Base-by-base conservation (phyloP, 257 asterid genomes). In the Przewalskia tangutica region DNA sequence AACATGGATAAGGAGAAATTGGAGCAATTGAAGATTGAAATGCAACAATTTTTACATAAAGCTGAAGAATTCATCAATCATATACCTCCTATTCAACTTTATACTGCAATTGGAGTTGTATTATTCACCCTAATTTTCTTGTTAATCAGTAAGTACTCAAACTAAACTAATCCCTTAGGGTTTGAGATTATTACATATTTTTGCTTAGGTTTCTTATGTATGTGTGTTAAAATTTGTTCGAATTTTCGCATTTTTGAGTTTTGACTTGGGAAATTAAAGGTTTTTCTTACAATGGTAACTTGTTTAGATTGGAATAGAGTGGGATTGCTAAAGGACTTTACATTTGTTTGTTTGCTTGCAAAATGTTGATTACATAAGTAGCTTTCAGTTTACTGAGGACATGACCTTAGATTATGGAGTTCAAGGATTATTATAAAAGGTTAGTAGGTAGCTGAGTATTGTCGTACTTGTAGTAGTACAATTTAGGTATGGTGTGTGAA, bases 1-100 rank as follows among this genome's bases (percentile, higher is more conserved):
- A 13, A 46, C 7, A 89, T 89, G 92, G 89, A 89, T 23, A 86
- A 80, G 55, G 95, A 88, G 85, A 86, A 88, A 85, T 5, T 91
- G 10, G 94, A 84, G 75, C 85, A 85, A 81, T 51, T 90, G 84
- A 91, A 88, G 90, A 86, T 85, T 83, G 91, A 89, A 77, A 53
- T 83, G 77, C 89, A 89, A 77, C 84, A 81, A 58, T 86, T 85
- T 50, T 20, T 84, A 46, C 80, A 76, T 53, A 87, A 89, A 77
- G 75, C 89, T 23, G 89, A 82, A 40, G 89, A 85, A 12, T 86
- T 81, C 55, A 60, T 88, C 81, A 92, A 64, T 53, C 73, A 81
- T 34, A 75, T 89, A 53, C 96, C 97, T 8, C 89, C 89, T 3
- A 50, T 44, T 79, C 96, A 93, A 86, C 85, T 90, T 16, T 85